Evolutionary conservation across 768 basidiomycete species (phyloP).

Genomic region (Mycena albidolilacea): DNA sequence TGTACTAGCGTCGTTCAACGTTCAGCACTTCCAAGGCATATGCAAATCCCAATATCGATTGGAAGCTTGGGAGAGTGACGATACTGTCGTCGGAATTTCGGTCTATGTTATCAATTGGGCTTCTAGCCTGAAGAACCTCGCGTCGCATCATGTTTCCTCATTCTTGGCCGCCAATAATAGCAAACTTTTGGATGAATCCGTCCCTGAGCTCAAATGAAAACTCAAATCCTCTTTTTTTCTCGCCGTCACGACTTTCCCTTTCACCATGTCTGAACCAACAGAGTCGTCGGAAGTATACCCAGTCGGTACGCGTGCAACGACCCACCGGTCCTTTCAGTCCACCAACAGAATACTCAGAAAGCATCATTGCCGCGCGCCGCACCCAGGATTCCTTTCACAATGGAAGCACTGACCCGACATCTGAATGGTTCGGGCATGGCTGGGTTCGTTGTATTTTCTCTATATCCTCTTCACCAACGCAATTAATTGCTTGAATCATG

Average conservation of each 20-base stretch:
- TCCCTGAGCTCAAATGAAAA: constrained; percentile 3
- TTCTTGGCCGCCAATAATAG: no score
- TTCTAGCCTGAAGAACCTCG: no score
- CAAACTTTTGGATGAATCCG: neutral
- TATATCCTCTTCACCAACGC: neutral
- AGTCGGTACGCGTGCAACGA: constrained; percentile 13
- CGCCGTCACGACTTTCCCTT: neutral
- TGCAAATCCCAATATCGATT: no score
- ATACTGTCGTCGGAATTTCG: no score
- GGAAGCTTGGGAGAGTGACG: no score
- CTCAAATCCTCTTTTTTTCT: neutral
- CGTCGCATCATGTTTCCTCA: no score
- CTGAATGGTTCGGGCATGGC: neutral
- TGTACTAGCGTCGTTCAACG: no score
- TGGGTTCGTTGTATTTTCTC: constrained; percentile 1
- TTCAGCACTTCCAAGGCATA: no score
- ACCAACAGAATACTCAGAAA: neutral
- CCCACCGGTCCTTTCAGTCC: no score
- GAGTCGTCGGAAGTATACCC: neutral
- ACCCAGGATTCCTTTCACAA: neutral
- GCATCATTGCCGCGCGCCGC: constrained; percentile 4
- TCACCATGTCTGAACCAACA: neutral
- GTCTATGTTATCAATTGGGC: no score
- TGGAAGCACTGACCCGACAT: neutral
- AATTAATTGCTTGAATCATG: neutral